Conservation (phyloP, 2,329 filamentous ascomycete species). For the Zalaria obscura region DNA sequence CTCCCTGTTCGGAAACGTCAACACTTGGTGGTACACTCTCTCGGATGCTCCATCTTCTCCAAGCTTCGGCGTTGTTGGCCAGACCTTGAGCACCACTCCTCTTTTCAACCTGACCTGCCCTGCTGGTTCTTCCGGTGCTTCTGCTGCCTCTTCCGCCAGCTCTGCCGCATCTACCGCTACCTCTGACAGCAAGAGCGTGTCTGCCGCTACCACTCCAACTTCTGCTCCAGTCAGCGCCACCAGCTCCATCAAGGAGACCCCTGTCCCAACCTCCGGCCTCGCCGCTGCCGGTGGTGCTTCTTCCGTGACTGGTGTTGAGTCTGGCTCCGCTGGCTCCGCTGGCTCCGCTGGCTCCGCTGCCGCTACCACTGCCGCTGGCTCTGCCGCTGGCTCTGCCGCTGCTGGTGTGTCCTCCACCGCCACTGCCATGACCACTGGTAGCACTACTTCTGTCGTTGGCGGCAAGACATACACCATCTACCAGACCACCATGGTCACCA, state of each 20-base stretch:
- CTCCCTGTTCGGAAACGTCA: constrained; percentile 44
- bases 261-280: constrained; percentile 3
- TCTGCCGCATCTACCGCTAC: constrained; percentile 3
- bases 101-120: constrained; percentile 50
- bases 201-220: constrained; percentile 4
- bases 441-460: constrained; percentile 1
- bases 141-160: constrained; percentile 5
- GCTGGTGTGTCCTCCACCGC: constrained; percentile 5
- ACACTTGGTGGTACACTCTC: constrained; percentile 64
- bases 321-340: constrained; percentile 1
- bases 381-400: constrained; percentile 1
- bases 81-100: constrained; percentile 36
- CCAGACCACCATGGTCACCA: constrained; percentile 9
- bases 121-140: constrained; percentile 8
- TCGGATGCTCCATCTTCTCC: constrained; percentile 48
- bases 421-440: constrained; percentile 5
- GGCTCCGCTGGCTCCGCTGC: constrained; percentile 1
- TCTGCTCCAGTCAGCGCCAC: constrained; percentile 3
- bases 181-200: constrained; percentile 1
- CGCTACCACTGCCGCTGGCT: neutral
- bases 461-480: constrained; percentile 6
- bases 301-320: neutral
- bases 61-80: constrained; percentile 56
- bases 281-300: neutral
- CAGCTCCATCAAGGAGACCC: neutral